Base-by-base conservation (phyloP, 176 grass and related monocot genomes). In the Thinopyrum elongatum region DNA sequence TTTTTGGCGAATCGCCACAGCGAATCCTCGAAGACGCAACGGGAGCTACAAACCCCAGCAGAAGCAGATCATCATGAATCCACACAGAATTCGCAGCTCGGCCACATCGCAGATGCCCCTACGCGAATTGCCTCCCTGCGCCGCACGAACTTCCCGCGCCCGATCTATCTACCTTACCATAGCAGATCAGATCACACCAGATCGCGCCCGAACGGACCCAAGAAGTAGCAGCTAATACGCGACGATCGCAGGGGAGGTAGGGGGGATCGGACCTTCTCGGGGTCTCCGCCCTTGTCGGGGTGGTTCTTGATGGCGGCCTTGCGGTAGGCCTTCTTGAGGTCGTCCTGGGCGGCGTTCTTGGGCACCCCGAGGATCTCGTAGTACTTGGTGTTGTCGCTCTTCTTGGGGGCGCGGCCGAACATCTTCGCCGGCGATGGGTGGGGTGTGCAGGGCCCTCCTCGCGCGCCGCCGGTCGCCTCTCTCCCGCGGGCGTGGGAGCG, bases 231-330 rank as follows among this genome's bases (percentile, higher is more conserved):
- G 33, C 9, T 30, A n/a, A 77, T 36, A 7, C 38, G 44, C 13
- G 46, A 21, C 22, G 31, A 36, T 13, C 25, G 46, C 86, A 68
- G 5, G 76, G 10, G 31, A 12, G 26, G 77, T 3, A 6, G 12
- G 10, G 31, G 34, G 33, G 29, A 12, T 22, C 53, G 38, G 39
- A 95, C 96, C 96, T 98, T 98, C 93, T 98, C 93, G 6, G 96
- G 96, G 84, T 98, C 96, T 1, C 96, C 93, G 35, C 96, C 96
- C 93, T 98, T 98, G 79, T 98, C 93, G 71, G 96, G 96, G 73
- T 98, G 96, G 80, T 98, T 98, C 92, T 98, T 98, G 85, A 98
- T 95, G 84, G 96, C 96, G 41, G 96, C 96, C 93, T 95, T 98
- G 70, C 96, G 96, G 83, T 98, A 98, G 30, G 96, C 96, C 90